Base-by-base conservation (phyloP, 306 rosid species). In the Dalbergia oliveri region DNA sequence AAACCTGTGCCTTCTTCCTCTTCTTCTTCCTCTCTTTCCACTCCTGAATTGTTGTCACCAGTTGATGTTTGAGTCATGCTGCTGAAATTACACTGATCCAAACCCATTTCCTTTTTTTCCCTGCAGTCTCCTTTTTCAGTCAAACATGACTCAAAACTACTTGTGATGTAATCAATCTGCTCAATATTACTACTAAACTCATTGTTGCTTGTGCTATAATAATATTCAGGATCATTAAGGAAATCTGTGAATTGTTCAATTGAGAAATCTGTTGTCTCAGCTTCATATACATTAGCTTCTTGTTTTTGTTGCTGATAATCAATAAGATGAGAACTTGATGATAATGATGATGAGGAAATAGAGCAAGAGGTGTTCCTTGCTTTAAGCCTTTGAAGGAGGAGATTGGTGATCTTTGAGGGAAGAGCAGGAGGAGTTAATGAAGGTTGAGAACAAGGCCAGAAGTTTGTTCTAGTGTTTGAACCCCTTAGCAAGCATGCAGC, bases 401-500 rank as follows among this genome's bases (percentile, higher is more conserved):
- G 89, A 81, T 89, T 91, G 11, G 96, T 88, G 73, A 93, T 89
- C 82, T 89, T 93, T 31, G 97, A 85, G 39, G 97, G 89, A 54
- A 93, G 94, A 58, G 93, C 96, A 14, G 95, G 92, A n/a, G n/a
- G n/a, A 3, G 86, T 67, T 5, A 58, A 64, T 0, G 89, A 80
- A n/a, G 84, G 65, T 16, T 89, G 82, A 56, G 92, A 81, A 62
- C 63, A 81, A 76, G 94, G 93, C 91, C 92, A 87, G 88, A 93
- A 93, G 51, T 93, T 93, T 11, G 97, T 93, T 51, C 93, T 62
- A 3, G 97, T 93, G 74, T 93, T 93, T 76, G 96, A 73, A 9
- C 97, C 97, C 0, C 97, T 83, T 10, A 93, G 94, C 81, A 93
- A 41, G 86, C 91, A 93, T 37, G 97, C 97, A 54, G 94, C 97